These are phyloP conservation scores for Logfia minima DNA, from an alignment of 129 eudicot genomes.

Conservation along the genomic window DNA sequence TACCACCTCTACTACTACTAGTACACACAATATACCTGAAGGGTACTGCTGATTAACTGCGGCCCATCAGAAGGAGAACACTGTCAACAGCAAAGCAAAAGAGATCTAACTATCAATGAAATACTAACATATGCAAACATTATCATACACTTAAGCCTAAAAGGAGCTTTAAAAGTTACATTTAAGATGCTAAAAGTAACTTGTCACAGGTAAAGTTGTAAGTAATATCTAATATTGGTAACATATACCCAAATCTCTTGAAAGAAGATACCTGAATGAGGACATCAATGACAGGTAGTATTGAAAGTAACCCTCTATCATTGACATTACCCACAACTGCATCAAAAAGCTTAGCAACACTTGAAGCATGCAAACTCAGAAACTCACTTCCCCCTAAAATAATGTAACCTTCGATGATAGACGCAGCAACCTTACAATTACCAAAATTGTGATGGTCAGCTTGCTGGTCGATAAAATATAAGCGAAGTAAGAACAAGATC, in stretches of 20 bases:
- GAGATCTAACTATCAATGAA: constrained; percentile 17
- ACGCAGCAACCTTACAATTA: constrained; percentile 67
- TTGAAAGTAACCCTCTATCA: constrained; percentile 80
- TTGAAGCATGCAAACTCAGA: constrained; percentile 73
- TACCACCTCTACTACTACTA: constrained; percentile 11
- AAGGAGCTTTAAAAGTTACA: neutral
- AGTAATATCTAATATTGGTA: neutral
- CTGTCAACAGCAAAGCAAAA: constrained; percentile 44
- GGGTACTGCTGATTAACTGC: constrained; percentile 73
- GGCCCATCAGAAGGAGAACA: constrained; percentile 91
- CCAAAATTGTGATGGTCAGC: constrained; percentile 13
- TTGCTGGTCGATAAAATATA: neutral
- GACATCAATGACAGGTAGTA: constrained; percentile 82
- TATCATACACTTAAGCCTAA: constrained; percentile 10
- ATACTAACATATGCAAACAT: neutral
- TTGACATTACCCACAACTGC: constrained; percentile 76
- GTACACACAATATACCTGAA: constrained; percentile 58
- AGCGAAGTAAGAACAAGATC: neutral
- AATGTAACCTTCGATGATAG: constrained; percentile 72
- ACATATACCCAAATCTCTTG: neutral
- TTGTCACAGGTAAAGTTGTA: neutral
- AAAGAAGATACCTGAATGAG: constrained; percentile 66
- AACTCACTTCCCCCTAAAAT: constrained; percentile 83
- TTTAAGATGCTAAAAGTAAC: neutral
- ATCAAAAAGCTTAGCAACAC: constrained; percentile 74